These are phyloP conservation scores for Spathaspora passalidarum DNA, from an alignment of 805 yeast genomes.

Conservation along the genomic window DNA sequence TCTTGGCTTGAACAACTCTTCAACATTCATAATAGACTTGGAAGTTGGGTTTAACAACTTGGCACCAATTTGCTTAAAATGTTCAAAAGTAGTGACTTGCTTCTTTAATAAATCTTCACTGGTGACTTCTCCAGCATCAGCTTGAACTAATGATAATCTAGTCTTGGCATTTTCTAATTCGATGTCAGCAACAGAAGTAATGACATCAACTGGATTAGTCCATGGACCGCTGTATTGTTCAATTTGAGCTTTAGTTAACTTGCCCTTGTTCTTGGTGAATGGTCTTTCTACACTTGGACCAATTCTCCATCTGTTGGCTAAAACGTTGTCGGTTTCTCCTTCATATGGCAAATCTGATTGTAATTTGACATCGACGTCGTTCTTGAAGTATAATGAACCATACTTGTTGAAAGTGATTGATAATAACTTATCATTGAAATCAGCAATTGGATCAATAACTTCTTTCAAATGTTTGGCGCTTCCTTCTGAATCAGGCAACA, in stretches of 20 bases:
- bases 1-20: constrained; percentile 67
- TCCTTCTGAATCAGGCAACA: constrained; percentile 49
- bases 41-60: constrained; percentile 54
- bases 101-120: constrained; percentile 41
- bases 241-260: constrained; percentile 48
- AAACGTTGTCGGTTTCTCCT: constrained; percentile 54
- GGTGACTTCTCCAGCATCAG: constrained; percentile 47
- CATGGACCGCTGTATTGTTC: constrained; percentile 74
- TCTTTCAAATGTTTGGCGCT: constrained; percentile 48
- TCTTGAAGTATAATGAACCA: constrained; percentile 80
- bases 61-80: constrained; percentile 55
- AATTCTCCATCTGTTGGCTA: constrained; percentile 75
- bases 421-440: constrained; percentile 56
- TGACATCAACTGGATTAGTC: constrained; percentile 60
- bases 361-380: constrained; percentile 53
- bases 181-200: constrained; percentile 60
- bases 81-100: constrained; percentile 60
- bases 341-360: constrained; percentile 50
- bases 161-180: constrained; percentile 61
- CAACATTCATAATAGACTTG: constrained; percentile 57
- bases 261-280: constrained; percentile 66
- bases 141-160: constrained; percentile 52
- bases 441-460: constrained; percentile 73
- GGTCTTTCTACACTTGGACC: constrained; percentile 86
- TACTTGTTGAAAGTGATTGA: constrained; percentile 61